These are phyloP conservation scores for Ganoderma multipileum DNA, from an alignment of 1,284 basidiomycete genomes.

Conservation along the genomic window DNA sequence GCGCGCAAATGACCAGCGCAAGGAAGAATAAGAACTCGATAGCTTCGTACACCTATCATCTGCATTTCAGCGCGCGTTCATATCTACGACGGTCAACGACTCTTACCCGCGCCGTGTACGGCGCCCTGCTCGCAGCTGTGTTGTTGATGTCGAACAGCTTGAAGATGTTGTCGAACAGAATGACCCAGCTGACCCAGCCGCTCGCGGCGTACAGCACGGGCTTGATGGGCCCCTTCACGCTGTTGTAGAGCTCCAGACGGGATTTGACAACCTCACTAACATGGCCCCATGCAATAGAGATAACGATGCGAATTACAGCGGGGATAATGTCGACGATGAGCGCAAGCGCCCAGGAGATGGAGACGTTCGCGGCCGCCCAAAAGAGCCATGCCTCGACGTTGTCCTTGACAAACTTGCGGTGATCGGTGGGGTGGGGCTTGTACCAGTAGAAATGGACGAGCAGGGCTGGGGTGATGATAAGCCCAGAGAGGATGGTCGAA, in stretches of 20 bases:
- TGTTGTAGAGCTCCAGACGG: conserved; percentile 70
- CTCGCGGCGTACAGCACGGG: conserved; percentile 72
- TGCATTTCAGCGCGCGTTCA: background rate
- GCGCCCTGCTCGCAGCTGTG: conserved; percentile 53
- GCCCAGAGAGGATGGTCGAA: conserved; percentile 65
- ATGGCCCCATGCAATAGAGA: conserved; percentile 74
- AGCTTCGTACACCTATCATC: conserved; percentile 54
- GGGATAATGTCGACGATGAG: conserved; percentile 74
- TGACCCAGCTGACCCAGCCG: conserved; percentile 72
- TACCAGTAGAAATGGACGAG: conserved; percentile 75
- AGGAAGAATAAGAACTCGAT: conserved; percentile 78
- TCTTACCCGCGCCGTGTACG: conserved; percentile 57
- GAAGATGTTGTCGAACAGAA: conserved; percentile 71
- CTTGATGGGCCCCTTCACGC: conserved; percentile 71
- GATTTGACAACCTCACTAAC: conserved; percentile 72
- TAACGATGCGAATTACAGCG: conserved; percentile 53
- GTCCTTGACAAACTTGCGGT: conserved; percentile 65
- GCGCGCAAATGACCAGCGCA: conserved; percentile 61
- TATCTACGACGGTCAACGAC: background rate
- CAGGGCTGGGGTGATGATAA: conserved; percentile 66
- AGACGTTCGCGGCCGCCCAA: conserved; percentile 77
- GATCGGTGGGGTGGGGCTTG: conserved; percentile 58
- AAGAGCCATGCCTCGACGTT: conserved; percentile 81
- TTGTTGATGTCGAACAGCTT: conserved; percentile 54
- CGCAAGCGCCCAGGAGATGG: conserved; percentile 79